A percentile compares a stretch with the other conserved stretches of the same genome.
Conservation (phyloP, 1,139 yeast genomes). For the Suhomyces bribrorum region DNA sequence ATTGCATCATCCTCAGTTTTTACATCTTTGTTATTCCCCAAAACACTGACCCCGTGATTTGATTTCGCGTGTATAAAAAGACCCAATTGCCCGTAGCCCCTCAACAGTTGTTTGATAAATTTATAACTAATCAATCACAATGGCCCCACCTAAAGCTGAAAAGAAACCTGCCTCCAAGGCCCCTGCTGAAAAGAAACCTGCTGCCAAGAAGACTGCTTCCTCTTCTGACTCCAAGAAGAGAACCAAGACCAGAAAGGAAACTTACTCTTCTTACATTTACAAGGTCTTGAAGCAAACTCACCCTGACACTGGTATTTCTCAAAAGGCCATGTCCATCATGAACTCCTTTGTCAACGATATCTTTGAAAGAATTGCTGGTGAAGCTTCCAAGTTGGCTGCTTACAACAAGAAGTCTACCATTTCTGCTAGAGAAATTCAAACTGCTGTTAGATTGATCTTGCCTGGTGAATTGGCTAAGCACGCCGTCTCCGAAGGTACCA, state of each 20-base stretch:
- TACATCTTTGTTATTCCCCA: neutral
- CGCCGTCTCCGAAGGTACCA: slow-evolving; percentile 99
- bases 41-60: slow-evolving; percentile 4
- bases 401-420: slow-evolving; percentile 99
- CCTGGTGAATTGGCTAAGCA: slow-evolving; percentile 99
- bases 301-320: slow-evolving; percentile 99
- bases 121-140: slow-evolving; percentile 33
- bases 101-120: slow-evolving; percentile 2
- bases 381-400: slow-evolving; percentile 99
- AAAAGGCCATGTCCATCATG: slow-evolving; percentile 98
- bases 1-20: neutral
- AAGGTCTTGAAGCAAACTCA: slow-evolving; percentile 98
- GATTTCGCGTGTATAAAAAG: slow-evolving; percentile 10
- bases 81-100: slow-evolving; percentile 5
- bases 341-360: slow-evolving; percentile 98
- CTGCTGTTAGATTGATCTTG: slow-evolving; percentile 97
- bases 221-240: slow-evolving; percentile 88
- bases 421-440: slow-evolving; percentile 98
- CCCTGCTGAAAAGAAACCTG: slow-evolving; percentile 96
- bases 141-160: slow-evolving; percentile 94
- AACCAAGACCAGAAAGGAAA: slow-evolving; percentile 96
- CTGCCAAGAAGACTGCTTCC: slow-evolving; percentile 88
- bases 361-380: slow-evolving; percentile 93
- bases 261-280: slow-evolving; percentile 98
- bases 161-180: slow-evolving; percentile 99